Evolutionary conservation across 2,329 filamentous ascomycete genomes (phyloP).

Genomic region (Pseudogymnoascus sp.): DNA sequence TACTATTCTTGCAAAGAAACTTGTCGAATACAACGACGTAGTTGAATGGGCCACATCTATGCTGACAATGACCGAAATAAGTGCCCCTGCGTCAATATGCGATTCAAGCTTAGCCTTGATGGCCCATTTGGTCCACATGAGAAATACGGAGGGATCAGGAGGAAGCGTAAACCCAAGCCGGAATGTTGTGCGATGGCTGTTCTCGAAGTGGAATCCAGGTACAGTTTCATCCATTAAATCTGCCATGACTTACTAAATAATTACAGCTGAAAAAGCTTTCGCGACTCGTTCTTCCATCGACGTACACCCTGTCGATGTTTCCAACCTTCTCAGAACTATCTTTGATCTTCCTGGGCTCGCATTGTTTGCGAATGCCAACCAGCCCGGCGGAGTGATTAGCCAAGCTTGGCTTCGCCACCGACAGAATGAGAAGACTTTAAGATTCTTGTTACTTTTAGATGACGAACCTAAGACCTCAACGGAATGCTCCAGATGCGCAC

Average conservation of each 20-base stretch:
- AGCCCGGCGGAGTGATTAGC: conserved; percentile 22
- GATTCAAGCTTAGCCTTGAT: conserved; percentile 73
- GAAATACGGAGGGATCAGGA: conserved; percentile 59
- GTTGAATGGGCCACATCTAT: conserved; percentile 64
- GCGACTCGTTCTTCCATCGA: conserved; percentile 56
- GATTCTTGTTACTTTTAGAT: conserved; percentile 48
- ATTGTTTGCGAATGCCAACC: conserved; percentile 5
- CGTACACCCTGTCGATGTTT: conserved; percentile 54
- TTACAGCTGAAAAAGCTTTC: conserved; percentile 56
- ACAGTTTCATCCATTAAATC: conserved; percentile 25
- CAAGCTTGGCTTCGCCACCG: conserved; percentile 26
- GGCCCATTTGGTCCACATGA: conserved; percentile 56
- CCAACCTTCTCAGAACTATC: conserved; percentile 61
- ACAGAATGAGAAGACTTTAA: conserved; percentile 36
- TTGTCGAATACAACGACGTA: conserved; percentile 60
- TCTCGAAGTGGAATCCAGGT: conserved; percentile 77
- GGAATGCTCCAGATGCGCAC: conserved; percentile 18
- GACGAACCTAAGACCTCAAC: neutral
- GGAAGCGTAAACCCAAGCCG: conserved; percentile 59
- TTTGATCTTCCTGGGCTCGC: conserved; percentile 40
- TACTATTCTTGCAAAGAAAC: conserved; percentile 52
- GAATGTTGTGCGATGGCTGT: conserved; percentile 72
- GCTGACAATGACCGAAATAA: conserved; percentile 68
- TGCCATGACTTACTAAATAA: conserved; percentile 13
- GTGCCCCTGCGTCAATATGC: conserved; percentile 68